Conservation (phyloP, 345 rosid species). For the Lepidium sativum region DNA sequence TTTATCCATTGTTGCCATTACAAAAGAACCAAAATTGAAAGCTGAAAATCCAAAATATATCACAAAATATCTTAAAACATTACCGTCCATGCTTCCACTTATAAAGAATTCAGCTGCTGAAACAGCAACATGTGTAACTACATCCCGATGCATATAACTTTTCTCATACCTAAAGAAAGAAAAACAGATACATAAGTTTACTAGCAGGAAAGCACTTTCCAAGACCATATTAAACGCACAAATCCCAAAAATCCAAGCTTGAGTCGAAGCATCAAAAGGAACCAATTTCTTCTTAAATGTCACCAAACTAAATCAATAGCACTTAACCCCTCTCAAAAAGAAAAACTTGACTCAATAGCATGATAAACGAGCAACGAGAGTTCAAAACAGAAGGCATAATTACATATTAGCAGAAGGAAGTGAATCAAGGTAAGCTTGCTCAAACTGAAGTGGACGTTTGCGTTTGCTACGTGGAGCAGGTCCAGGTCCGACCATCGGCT, state of each 20-base stretch:
- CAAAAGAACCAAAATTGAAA: not conserved
- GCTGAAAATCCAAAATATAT: not conserved
- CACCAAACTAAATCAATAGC: not conserved
- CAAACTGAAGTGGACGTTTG: slow-evolving; percentile 93
- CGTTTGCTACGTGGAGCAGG: slow-evolving; percentile 61
- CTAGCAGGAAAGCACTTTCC: not conserved
- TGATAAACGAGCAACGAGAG: not conserved
- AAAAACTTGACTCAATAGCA: not conserved
- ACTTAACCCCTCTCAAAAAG: slow-evolving; percentile 2
- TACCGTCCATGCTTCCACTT: slow-evolving; percentile 91
- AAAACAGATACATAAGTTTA: not conserved
- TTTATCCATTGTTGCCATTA: not conserved
- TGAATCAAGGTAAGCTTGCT: slow-evolving; percentile 77
- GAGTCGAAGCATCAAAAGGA: not conserved
- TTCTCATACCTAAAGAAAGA: slow-evolving; percentile 69
- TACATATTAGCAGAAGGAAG: slow-evolving; percentile 90
- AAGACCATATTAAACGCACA: not conserved
- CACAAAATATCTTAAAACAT: not conserved
- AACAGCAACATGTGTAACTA: slow-evolving; percentile 86
- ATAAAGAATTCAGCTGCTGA: slow-evolving; percentile 89
- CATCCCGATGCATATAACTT: slow-evolving; percentile 98
- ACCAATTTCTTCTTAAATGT: not conserved
- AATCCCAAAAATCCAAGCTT: not conserved
- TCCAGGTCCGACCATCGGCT: slow-evolving; percentile 59
- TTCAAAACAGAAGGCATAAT: not conserved